Evolutionary conservation across 2,329 filamentous ascomycete genomes (phyloP), one percentile per base, ranked within the genome.

Genomic region (Nannizziopsis arthrosporioides): DNA sequence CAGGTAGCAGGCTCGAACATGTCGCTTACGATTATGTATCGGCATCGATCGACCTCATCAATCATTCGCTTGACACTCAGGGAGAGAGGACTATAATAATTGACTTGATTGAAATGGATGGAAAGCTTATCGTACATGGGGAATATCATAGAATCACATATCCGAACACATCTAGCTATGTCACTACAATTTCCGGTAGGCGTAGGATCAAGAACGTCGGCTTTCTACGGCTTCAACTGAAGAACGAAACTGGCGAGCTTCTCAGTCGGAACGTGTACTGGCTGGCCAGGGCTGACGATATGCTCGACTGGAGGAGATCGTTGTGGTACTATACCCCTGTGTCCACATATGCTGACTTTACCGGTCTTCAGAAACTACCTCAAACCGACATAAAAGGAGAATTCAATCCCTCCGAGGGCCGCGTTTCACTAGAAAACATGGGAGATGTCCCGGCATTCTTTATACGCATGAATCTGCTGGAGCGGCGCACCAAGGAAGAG

Each of bases 201-300:
- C 22, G 22, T 27, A 27, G 22, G 22, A 27, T 27, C 22, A 27
- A 27, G 7, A 27, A 27, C 3, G 22, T 27, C 7, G 22, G 22
- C 22, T 27, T 27, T 7, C 3, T 27, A 3, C 22, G 22, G 7
- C 22, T 27, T 27, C 7, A 4, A 7, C 22, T 27, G 22, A 46
- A 57, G 59, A 1, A 52, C 74, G 0, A 39, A 60, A 53, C 51
- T 0, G 55, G 57, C 1, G 42, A 47, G 0, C 53, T 64, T 0
- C 54, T 81, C 2, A 78, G 74, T 51, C 68, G 75, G 1, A 81
- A 79, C 53, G 73, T 79, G 0, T 82, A 82, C 64, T 81, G 78
- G 77, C 54, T 81, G 0, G 56, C 73, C 1, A 58, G 61, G 0
- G 59, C 62, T 0, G 49, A 65, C 0, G 78, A 82, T 54, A 59